Evolutionary conservation across 495 filamentous ascomycete species (phyloP).

Genomic region (Penicillium angulare): DNA sequence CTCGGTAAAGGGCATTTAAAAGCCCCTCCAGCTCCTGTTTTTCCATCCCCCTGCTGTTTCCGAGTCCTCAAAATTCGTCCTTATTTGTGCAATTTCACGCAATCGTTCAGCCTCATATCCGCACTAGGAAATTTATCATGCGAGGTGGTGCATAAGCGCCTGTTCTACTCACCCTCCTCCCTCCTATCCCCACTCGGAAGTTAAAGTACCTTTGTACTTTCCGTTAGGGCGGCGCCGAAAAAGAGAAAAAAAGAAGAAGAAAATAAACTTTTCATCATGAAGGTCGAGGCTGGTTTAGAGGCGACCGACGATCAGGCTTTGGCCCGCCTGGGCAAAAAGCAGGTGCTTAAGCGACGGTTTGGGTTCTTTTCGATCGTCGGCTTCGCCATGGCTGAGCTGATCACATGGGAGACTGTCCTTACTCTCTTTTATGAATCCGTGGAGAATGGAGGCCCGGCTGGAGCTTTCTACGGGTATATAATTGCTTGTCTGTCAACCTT

Average conservation of each 20-base stretch:
- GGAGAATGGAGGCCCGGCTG: constrained; percentile 45
- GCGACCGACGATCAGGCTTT: constrained; percentile 24
- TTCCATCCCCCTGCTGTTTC: too few species aligned
- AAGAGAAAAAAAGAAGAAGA: background rate
- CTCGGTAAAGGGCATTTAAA: background rate
- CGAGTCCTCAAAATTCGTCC: too few species aligned
- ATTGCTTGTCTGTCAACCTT: constrained; percentile 47
- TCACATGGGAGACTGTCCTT: constrained; percentile 39
- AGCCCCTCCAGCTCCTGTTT: background rate
- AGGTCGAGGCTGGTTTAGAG: constrained; percentile 4
- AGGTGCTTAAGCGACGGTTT: constrained; percentile 38
- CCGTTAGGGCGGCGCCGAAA: background rate
- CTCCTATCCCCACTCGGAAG: background rate
- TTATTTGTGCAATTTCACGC: background rate
- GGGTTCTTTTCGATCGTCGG: constrained; percentile 38
- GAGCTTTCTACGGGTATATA: constrained; percentile 49
- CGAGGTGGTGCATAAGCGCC: background rate
- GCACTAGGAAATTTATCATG: background rate
- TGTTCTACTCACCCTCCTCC: background rate
- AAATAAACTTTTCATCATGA: constrained; percentile 5
- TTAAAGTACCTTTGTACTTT: background rate
- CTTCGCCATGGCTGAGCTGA: constrained; percentile 35
- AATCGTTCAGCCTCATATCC: background rate
- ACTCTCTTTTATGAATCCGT: constrained; percentile 26
- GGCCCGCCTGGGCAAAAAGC: constrained; percentile 38